Evolutionary conservation across 1,284 basidiomycete genomes (phyloP), one percentile per base, ranked within the genome.

Genomic region (Apiotrichum veenhuisii): DNA sequence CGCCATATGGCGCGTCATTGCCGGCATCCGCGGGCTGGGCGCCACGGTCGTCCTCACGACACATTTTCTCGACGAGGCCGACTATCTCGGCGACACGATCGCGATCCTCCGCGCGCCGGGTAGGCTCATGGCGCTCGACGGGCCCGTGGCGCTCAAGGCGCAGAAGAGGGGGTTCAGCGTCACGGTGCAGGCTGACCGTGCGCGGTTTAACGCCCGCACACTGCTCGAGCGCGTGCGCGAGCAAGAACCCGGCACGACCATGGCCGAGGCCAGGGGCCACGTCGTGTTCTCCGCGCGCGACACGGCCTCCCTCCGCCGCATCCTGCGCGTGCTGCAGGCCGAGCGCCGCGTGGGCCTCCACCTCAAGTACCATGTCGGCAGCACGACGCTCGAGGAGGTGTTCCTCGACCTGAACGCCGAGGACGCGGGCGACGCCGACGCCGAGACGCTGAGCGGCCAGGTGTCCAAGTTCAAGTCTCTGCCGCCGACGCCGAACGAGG

Each of bases 21-120:
- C 82, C 5, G 81, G 83, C 0, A 83, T 87, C 45, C 80, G 85
- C n/a, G 78, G 85, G 33, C 7, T 12, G 12, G 82, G 83, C 27
- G 79, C 86, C 25, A 85, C 84, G 0, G 81, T 87, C 40, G 75
- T 88, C 10, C 84, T 87, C 64, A 87, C 86, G 0, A 87, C 85
- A 1, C 86, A 88, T 70, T 72, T 89, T 73, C 79, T 89, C 5
- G 88, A 91, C 63, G 88, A 91, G 74, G 87, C 87, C 0, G 88
- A 90, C 68, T 78, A 89, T 17, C 77, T 91, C 11, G 88, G 84
- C 0, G 88, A 90, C 64, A 79, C 83, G 14, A 87, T 91, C 48
- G 86, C 85, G 0, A 85, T 90, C 49, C 78, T 91, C 5, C 85
- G 85, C 23, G 83, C 86, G 0, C 88, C 88, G 3, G 88, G 88